phyloP scores from a whole-genome alignment of 176 grass and related monocot species.

The Hyparrhenia diplandra region DNA sequence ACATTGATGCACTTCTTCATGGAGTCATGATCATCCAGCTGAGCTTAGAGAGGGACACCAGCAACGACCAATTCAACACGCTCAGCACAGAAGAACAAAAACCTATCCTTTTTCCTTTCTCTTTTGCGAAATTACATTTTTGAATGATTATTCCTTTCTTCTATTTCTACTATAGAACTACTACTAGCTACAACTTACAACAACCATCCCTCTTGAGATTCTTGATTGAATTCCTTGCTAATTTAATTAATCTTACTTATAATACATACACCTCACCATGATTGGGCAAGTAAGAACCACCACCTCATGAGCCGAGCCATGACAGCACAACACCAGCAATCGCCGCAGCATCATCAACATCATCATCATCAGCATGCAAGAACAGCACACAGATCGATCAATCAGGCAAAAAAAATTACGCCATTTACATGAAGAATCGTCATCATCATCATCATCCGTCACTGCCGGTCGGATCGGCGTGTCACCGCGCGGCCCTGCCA shows the following conservation, averaged over 20 bases:
- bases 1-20: no score
- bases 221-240: conserved; percentile 24
- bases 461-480: background rate
- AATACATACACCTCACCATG: conserved; percentile 32
- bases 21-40: background rate
- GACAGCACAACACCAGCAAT: background rate
- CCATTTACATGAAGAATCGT: conserved; percentile 43
- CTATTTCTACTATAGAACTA: background rate
- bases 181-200: conserved; percentile 21
- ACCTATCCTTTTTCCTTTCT: background rate
- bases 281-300: background rate
- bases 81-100: no score
- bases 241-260: no score
- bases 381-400: background rate
- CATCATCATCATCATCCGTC: background rate
- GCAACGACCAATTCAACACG: background rate
- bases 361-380: background rate
- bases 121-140: background rate
- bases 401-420: conserved; percentile 25
- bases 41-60: background rate
- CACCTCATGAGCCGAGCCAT: background rate
- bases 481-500: conserved; percentile 13
- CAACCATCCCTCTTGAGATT: background rate
- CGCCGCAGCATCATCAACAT: background rate
- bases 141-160: conserved; percentile 21